A percentile compares a stretch with the other conserved stretches of the same genome.
phyloP scores from a whole-genome alignment of 306 rosid species.

The Potentilla sterilis region DNA sequence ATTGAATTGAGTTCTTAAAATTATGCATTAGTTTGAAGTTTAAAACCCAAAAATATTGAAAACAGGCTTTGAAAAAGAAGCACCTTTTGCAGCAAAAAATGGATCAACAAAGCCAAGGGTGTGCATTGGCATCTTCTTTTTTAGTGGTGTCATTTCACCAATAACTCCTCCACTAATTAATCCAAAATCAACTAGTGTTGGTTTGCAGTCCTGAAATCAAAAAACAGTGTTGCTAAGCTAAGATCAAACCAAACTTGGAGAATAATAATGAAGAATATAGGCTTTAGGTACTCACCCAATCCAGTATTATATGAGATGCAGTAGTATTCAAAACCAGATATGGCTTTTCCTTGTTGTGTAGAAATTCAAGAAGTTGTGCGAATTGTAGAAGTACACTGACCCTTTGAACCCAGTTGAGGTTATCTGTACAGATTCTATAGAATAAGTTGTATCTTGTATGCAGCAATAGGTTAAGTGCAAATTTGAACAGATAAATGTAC shows the following conservation, averaged over 20 bases:
- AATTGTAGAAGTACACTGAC: conserved; percentile 46
- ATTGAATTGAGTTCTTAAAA: neutral
- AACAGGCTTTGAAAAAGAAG: neutral
- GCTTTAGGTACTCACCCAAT: conserved; percentile 43
- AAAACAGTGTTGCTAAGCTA: neutral
- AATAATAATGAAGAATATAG: neutral
- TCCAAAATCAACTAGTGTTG: conserved; percentile 42
- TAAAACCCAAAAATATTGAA: neutral
- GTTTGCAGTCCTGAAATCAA: conserved; percentile 45
- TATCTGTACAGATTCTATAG: conserved; percentile 22
- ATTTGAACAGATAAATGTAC: conserved; percentile 24
- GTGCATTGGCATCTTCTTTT: conserved; percentile 29
- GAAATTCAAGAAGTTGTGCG: conserved; percentile 47
- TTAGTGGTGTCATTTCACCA: conserved; percentile 24
- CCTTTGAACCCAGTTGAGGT: conserved; percentile 49
- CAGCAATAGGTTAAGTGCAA: neutral
- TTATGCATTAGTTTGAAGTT: neutral
- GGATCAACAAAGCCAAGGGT: conserved; percentile 42
- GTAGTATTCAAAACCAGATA: conserved; percentile 37
- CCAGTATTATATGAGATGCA: conserved; percentile 53
- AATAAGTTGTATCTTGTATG: neutral
- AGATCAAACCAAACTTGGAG: neutral
- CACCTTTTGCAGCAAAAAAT: conserved; percentile 44
- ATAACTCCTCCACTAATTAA: conserved; percentile 21
- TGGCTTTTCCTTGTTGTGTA: conserved; percentile 50